phyloP scores from a whole-genome alignment of 176 grass and related monocot species.

The Poa pratensis region DNA sequence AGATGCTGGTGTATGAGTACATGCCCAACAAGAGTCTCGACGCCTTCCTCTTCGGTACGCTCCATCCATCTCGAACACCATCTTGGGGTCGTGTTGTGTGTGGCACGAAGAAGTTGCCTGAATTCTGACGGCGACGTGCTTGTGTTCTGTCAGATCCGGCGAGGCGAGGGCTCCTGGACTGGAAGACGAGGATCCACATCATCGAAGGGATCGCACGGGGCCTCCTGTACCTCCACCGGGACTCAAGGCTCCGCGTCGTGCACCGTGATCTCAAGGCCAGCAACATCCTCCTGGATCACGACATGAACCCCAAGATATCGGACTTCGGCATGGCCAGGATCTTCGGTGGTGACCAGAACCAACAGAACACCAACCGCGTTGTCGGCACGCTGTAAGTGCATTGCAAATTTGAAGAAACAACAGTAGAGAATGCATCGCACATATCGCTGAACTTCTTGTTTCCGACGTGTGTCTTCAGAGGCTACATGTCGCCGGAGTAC shows the following conservation, averaged over 20 bases:
- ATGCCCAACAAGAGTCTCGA: constrained; percentile 80
- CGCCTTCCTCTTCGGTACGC: constrained; percentile 62
- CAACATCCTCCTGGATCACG: constrained; percentile 66
- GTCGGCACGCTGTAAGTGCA: constrained; percentile 63
- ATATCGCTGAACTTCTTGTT: background rate
- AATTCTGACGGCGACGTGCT: no score
- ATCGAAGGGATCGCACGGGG: constrained; percentile 66
- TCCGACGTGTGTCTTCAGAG: constrained; percentile 33
- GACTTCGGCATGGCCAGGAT: constrained; percentile 81
- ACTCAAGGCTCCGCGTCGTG: constrained; percentile 69
- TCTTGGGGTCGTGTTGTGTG: no score
- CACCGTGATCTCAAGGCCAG: constrained; percentile 74
- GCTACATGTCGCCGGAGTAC: constrained; percentile 81
- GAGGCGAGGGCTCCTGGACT: constrained; percentile 47
- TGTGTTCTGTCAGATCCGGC: constrained; percentile 42
- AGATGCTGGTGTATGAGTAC: constrained; percentile 78
- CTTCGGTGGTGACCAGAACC: constrained; percentile 63
- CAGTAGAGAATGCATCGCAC: background rate
- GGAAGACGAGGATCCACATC: constrained; percentile 52
- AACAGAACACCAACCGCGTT: constrained; percentile 64
- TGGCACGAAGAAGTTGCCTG: no score
- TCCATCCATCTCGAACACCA: background rate
- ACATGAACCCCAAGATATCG: constrained; percentile 80
- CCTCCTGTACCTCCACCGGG: constrained; percentile 64
- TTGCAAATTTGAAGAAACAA: background rate